These are phyloP conservation scores for Jaltomata sinuosa DNA, from an alignment of 257 asterid species.

Conservation along the genomic window DNA sequence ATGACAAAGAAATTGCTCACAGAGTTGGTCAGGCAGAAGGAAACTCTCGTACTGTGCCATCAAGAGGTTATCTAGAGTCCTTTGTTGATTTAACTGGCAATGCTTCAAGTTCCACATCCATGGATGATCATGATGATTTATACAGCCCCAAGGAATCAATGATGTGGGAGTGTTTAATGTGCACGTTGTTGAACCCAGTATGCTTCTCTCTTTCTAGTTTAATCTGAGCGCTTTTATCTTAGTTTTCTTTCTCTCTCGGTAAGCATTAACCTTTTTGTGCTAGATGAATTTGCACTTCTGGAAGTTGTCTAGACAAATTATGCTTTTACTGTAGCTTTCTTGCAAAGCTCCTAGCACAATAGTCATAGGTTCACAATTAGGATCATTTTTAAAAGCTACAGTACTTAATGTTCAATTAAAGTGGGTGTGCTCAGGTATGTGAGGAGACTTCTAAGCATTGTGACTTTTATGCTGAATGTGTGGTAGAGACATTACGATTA, in stretches of 20 bases:
- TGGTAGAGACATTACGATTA: not conserved
- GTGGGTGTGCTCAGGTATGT: not conserved
- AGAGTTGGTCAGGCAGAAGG: constrained; percentile 8
- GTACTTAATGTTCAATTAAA: not conserved
- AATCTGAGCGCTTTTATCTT: not conserved
- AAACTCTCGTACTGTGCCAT: constrained; percentile 3
- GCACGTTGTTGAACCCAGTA: constrained; percentile 89
- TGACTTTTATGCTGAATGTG: not conserved
- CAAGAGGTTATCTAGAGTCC: constrained; percentile 5
- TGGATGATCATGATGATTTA: constrained; percentile 5
- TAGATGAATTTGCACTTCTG: not conserved
- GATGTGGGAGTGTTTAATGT: constrained; percentile 56
- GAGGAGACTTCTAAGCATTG: not conserved
- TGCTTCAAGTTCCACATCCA: constrained; percentile 29
- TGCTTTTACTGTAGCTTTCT: not conserved
- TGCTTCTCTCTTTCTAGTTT: constrained; percentile 9
- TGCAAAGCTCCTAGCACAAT: not conserved
- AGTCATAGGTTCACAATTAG: not conserved
- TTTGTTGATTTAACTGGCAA: constrained; percentile 16
- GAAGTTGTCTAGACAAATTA: not conserved
- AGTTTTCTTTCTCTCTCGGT: not conserved
- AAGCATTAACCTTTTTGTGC: not conserved
- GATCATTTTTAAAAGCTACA: not conserved
- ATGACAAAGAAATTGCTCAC: constrained; percentile 9
- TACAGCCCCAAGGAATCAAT: constrained; percentile 12